Percentiles rank a stretch among this genome's conserved stretches.
These are phyloP conservation scores for Echeveria elegans DNA, from an alignment of 164 flowering plant species.

Conservation along the genomic window DNA sequence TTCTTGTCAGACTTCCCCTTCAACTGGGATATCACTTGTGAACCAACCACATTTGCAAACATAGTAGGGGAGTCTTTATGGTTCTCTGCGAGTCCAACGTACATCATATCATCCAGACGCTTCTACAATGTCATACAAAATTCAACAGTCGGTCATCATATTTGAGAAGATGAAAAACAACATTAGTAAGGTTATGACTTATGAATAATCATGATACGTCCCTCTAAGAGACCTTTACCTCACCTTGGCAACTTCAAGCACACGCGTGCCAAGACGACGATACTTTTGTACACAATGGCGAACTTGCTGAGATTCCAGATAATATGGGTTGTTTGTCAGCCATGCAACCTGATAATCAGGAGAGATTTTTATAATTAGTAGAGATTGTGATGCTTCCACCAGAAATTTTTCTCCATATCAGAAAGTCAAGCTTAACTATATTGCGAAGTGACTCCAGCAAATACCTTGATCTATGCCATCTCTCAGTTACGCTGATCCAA, in stretches of 20 bases:
- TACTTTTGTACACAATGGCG: constrained; percentile 73
- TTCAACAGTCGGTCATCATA: constrained; percentile 13
- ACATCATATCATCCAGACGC: constrained; percentile 85
- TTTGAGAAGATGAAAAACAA: constrained; percentile 10
- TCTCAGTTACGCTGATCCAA: no score
- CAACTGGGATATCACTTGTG: constrained; percentile 77
- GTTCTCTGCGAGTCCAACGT: constrained; percentile 89
- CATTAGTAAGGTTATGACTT: no score
- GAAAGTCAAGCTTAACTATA: no score
- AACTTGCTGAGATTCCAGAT: constrained; percentile 59
- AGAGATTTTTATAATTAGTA: background rate
- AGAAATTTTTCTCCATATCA: background rate
- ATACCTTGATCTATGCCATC: no score
- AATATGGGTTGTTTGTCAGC: constrained; percentile 83
- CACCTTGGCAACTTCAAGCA: constrained; percentile 96
- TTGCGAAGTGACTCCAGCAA: no score
- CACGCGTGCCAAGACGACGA: constrained; percentile 57
- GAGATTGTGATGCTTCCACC: background rate
- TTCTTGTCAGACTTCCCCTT: constrained; percentile 24
- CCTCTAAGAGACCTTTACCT: background rate
- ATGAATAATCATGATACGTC: no score
- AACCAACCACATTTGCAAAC: constrained; percentile 83
- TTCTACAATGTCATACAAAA: constrained; percentile 68
- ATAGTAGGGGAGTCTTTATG: constrained; percentile 84
- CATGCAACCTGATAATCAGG: constrained; percentile 68